Percentiles rank a stretch among this genome's conserved stretches.
Conservation (phyloP, 768 basidiomycete genomes). For the Lactarius sanguifluus region DNA sequence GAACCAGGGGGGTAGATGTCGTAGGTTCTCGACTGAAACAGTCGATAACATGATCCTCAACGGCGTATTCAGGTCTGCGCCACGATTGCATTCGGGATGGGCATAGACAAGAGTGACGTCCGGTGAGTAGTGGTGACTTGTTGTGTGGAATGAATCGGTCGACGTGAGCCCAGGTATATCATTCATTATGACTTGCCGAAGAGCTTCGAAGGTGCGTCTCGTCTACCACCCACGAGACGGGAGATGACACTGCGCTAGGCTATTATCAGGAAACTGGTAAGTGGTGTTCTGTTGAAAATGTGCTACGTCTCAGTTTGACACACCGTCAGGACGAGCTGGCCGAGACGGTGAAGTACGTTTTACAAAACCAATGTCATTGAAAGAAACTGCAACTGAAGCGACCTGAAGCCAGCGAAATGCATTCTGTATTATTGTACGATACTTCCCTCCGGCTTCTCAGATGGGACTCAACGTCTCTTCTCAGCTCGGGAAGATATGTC, state of each 20-base stretch:
- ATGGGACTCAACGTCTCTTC: neutral
- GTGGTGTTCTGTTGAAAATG: conserved; percentile 21
- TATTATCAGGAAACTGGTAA: conserved; percentile 87
- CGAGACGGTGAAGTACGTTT: conserved; percentile 66
- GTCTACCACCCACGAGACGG: neutral
- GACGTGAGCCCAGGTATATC: conserved; percentile 52
- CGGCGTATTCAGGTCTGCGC: conserved; percentile 58
- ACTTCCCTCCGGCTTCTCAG: neutral
- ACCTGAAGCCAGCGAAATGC: conserved; percentile 68
- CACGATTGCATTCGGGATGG: conserved; percentile 84
- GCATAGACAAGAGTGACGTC: conserved; percentile 81
- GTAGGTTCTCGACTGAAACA: conserved; percentile 41
- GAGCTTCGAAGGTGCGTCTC: conserved; percentile 68
- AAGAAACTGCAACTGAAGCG: conserved; percentile 11
- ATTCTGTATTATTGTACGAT: conserved; percentile 76
- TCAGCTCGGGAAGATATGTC: conserved; percentile 75
- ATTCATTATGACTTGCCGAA: conserved; percentile 83
- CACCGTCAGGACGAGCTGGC: conserved; percentile 64
- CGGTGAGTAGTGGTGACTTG: conserved; percentile 41
- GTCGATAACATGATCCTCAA: neutral
- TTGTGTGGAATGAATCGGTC: neutral
- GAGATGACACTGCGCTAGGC: conserved; percentile 43
- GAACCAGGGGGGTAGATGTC: conserved; percentile 58
- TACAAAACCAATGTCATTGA: neutral
- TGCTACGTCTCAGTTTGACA: conserved; percentile 17